phyloP scores from a whole-genome alignment of 768 basidiomycete species.

The Tylopilus subfusipes region DNA sequence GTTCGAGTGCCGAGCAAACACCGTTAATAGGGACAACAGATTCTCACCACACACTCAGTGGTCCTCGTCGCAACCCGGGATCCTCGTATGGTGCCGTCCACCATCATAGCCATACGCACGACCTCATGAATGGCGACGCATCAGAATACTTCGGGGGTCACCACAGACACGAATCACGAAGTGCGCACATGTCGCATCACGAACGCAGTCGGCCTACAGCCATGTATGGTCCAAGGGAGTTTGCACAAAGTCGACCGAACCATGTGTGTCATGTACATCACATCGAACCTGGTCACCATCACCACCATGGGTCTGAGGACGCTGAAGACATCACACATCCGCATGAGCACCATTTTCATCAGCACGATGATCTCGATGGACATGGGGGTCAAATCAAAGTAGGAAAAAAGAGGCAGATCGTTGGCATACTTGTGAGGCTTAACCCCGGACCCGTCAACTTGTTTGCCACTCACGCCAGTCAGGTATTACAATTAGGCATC shows the following conservation, averaged over 20 bases:
- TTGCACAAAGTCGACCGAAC: background rate
- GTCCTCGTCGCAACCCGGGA: background rate
- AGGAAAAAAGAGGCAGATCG: slow-evolving; percentile 60
- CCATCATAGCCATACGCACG: slow-evolving; percentile 1
- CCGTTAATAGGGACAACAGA: slow-evolving; percentile 14
- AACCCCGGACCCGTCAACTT: background rate
- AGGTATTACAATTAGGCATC: slow-evolving; percentile 78
- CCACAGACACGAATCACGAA: slow-evolving; percentile 33
- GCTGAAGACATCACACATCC: background rate
- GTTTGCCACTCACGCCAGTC: background rate
- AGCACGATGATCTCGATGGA: background rate
- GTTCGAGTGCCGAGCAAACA: slow-evolving; percentile 15
- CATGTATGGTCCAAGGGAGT: slow-evolving; percentile 21
- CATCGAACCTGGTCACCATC: slow-evolving; percentile 1
- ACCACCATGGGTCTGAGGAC: slow-evolving; percentile 10
- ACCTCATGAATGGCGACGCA: background rate
- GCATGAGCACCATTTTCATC: slow-evolving; percentile 1
- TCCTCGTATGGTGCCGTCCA: slow-evolving; percentile 22
- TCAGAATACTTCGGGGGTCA: slow-evolving; percentile 33
- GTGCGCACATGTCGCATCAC: slow-evolving; percentile 28
- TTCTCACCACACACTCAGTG: background rate
- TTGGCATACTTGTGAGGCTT: slow-evolving; percentile 62
- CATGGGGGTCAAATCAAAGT: slow-evolving; percentile 31
- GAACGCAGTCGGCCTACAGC: slow-evolving; percentile 22
- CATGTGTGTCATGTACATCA: slow-evolving; percentile 1